Base-by-base conservation (phyloP, 108 stramenopile genomes). In the Nitzschia putrida region DNA sequence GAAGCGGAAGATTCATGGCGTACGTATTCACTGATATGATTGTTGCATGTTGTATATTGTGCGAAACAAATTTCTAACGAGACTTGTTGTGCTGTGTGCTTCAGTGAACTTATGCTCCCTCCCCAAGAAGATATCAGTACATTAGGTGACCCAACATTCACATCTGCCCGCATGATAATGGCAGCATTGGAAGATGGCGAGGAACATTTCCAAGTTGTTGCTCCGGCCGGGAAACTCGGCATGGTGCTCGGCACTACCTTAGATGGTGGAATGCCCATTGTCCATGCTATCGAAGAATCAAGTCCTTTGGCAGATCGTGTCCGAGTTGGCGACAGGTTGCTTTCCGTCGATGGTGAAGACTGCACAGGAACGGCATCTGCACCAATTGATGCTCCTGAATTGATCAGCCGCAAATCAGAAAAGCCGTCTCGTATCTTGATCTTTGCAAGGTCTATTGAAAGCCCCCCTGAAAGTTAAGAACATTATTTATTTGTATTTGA, bases 121-220 rank as follows among this genome's bases (percentile, higher is more conserved):
- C 81, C 81, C 5, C 73, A 82, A 37, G 91, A 92, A 64, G 91
- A 92, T 65, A 78, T 92, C n/a, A 84, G 82, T 57, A 90, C 91
- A 0, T 45, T 92, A 18, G 88, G 87, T 23, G 91, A 92, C 70
- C 91, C 88, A 57, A 76, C 85, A 56, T 86, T 81, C 68, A 80
- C 84, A 11, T 65, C 79, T 26, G 86, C 76, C 23, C 73, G 75
- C 18, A 72, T 75, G 69, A 18, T 77, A 0, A 71, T 68, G 57
- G 63, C 40, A 53, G 66, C 47, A 37, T 41, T 74, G 38, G 75
- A 83, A 26, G 57, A 52, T 20, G 83, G 80, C 55, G 83, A 79
- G 40, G 75, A 76, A 40, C 69, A 69, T n/a, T 74, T 81, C 42
- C 71, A 80, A 25, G 74, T 85, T 22, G 58, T 57, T 43, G 84